Evolutionary conservation across 345 rosid species (phyloP), one percentile per base, ranked within the genome.

Genomic region (Cardamine resedifolia): DNA sequence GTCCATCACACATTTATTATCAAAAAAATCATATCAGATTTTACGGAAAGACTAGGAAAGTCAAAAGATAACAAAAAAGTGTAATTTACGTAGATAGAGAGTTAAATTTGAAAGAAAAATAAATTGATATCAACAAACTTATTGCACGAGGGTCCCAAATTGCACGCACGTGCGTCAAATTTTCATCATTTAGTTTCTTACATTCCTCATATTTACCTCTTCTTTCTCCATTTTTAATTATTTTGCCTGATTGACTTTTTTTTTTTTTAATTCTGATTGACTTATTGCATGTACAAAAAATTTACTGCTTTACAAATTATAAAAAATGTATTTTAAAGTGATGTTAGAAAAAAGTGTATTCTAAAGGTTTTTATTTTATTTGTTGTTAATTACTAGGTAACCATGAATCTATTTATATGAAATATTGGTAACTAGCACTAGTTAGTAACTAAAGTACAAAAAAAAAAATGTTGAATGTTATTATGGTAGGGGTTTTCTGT

Each of bases 141-240:
- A 63, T 63, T 62, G 62, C 69, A 52, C 23, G 16, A 28, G 75
- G 75, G 64, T 64, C 70, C 77, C 77, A 55, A 36, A 20, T 43
- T 72, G 57, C 56, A 23, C 56, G 65, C 71, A 73, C 77, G 71
- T 45, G 49, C 0, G 31, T 24, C 57, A 33, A 33, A 4, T 4
- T 30, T 55, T 64, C 71, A 73, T 72, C 64, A 72, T 72, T 43
- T 41, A 71, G 69, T 51, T 62, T 71, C 62, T 61, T 27, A 39
- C 44, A 51, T 71, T 27, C 23, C 52, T 71, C 41, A 27, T 30
- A 10, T 39, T 18, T 59, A 24, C 62, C 14, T 60, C 48, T 58
- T 15, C 7, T 61, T 39, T 38, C 9, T 64, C n/a, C 48, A 3
- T 23, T 31, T 26, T 30, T 55, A 58, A 72, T 72, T 63, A 64